Evolutionary conservation across 805 yeast genomes (phyloP).

Genomic region (Wickerhamiella lipophila): DNA sequence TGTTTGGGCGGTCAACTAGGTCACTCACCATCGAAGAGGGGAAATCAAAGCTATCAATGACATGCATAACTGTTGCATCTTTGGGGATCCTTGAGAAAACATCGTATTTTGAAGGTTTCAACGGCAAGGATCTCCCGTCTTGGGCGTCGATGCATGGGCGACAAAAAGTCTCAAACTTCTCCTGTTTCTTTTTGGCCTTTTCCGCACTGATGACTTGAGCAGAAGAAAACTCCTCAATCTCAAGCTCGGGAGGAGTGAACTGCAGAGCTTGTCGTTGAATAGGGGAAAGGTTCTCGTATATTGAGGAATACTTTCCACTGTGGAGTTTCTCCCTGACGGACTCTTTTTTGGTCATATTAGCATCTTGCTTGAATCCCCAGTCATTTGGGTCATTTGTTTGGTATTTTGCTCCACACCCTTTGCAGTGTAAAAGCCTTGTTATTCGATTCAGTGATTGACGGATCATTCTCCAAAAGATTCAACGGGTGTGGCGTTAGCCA

Average conservation of each 20-base stretch:
- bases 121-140: conserved; percentile 10
- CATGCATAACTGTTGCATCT: conserved; percentile 35
- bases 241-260: conserved; percentile 5
- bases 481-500: not conserved
- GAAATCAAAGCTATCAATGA: conserved; percentile 56
- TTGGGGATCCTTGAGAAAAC: not conserved
- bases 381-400: conserved; percentile 1
- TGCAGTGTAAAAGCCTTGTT: conserved; percentile 13
- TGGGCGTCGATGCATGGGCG: conserved; percentile 19
- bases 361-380: conserved; percentile 8
- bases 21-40: conserved; percentile 41
- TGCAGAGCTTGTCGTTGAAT: conserved; percentile 16
- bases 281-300: conserved; percentile 13
- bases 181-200: conserved; percentile 8
- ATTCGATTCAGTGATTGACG: not conserved
- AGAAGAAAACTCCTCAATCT: not conserved
- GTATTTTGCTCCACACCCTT: conserved; percentile 16
- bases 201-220: not conserved
- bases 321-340: not conserved
- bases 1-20: conserved; percentile 25
- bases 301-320: not conserved
- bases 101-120: conserved; percentile 16
- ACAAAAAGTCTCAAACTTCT: conserved; percentile 18
- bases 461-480: not conserved
- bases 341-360: not conserved